phyloP scores from a whole-genome alignment of 2,329 filamentous ascomycete species.

The Thielaviopsis musarum region DNA sequence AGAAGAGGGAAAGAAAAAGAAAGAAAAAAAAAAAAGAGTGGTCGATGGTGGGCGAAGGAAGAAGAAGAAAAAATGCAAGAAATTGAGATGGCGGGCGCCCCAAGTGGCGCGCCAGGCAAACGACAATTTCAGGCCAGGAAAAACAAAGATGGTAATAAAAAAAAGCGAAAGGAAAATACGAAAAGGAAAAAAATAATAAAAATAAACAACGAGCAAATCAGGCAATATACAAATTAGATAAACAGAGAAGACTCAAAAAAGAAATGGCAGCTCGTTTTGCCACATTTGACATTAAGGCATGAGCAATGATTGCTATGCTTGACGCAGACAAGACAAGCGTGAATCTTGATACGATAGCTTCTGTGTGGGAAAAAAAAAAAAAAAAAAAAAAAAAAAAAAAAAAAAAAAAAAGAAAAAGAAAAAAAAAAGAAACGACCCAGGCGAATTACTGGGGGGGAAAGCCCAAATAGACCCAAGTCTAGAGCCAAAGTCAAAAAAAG shows the following conservation, averaged over 20 bases:
- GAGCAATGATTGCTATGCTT: constrained; percentile 5
- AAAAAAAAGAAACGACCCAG: background rate
- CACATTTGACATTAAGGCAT: background rate
- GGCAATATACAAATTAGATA: background rate
- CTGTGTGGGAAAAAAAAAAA: background rate
- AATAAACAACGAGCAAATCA: constrained; percentile 7
- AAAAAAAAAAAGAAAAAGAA: constrained; percentile 7
- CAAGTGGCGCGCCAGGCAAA: constrained; percentile 7
- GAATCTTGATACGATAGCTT: constrained; percentile 1
- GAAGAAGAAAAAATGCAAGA: background rate
- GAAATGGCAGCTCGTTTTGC: constrained; percentile 6
- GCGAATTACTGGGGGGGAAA: constrained; percentile 1
- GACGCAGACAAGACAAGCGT: constrained; percentile 1
- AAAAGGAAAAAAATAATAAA: constrained; percentile 1
- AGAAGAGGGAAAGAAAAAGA: background rate
- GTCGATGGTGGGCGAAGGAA: background rate
- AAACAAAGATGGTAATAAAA: background rate
- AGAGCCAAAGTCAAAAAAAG: background rate
- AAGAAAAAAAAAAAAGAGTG: background rate
- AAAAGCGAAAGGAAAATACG: background rate
- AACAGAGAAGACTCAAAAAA: background rate
- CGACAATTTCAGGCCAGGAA: constrained; percentile 11
- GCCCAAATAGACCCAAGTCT: background rate
- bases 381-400: constrained; percentile 4
- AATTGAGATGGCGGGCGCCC: constrained; percentile 10